Evolutionary conservation across 306 rosid genomes (phyloP), one percentile per base, ranked within the genome.

Genomic region (Dryas octopetala): DNA sequence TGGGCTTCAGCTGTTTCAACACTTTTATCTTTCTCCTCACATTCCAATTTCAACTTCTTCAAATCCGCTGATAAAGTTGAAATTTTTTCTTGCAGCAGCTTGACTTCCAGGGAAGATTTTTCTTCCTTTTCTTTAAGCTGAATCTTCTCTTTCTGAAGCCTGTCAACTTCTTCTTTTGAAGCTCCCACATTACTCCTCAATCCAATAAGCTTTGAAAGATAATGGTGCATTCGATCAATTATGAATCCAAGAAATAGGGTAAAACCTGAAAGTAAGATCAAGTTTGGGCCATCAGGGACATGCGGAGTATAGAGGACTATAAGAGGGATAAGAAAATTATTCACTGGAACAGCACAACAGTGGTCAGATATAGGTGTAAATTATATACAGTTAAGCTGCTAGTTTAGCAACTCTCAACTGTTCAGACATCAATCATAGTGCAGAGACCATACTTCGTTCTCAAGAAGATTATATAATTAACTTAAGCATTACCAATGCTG

Each of bases 231-330:
- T 1, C 89, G 85, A 43, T 91, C 93, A 28, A 90, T 88, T 54
- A 92, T 54, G 83, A 92, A 90, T 68, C 93, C 96, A 16, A 92
- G 92, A 85, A 90, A 88, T 70, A 92, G 74, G 6, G 91, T 84
- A 83, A 91, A 91, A 80, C 96, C 97, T 91, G 88, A 75, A 88
- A 80, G 32, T 19, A 48, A 40, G 5, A 55, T 32, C 57, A 57
- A 57, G 44, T 57, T 28, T 10, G 71, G 46, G 44, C 6, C 64
- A 10, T 75, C 54, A 45, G 19, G 73, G 15, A 49, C 38, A 32
- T 1, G 38, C 38, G 3, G 38, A 32, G 2, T 32, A 1, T 32
- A 32, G 38, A 32, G 38, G 38, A 32, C 3, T 32, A 32, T 6
- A 32, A 13, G 58, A 68, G 28, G 23, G 40, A 58, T 58, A 4